These are phyloP conservation scores for Zygosaccharomyces siamensis DNA, from an alignment of 805 yeast species.

Conservation along the genomic window DNA sequence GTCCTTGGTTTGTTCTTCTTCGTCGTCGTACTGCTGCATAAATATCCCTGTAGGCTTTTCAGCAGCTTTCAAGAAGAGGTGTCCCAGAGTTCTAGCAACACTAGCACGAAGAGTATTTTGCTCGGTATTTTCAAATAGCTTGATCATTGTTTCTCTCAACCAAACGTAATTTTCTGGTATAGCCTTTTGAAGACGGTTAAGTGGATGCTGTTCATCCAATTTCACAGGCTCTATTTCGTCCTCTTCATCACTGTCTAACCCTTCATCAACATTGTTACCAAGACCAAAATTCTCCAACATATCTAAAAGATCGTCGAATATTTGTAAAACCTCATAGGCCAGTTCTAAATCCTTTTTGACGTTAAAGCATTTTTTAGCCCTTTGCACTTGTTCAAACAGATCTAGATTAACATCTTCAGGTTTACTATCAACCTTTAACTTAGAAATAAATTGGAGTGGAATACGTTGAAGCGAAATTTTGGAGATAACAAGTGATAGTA, in stretches of 20 bases:
- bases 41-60: slow-evolving; percentile 54
- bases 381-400: slow-evolving; percentile 41
- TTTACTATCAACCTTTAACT: slow-evolving; percentile 40
- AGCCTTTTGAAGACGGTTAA: slow-evolving; percentile 37
- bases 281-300: slow-evolving; percentile 63
- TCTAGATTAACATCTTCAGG: slow-evolving; percentile 31
- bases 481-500: slow-evolving; percentile 49
- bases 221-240: slow-evolving; percentile 35
- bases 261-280: slow-evolving; percentile 48
- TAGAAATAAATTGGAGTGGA: slow-evolving; percentile 53
- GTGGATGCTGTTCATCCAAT: slow-evolving; percentile 51
- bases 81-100: slow-evolving; percentile 53
- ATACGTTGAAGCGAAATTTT: slow-evolving; percentile 54
- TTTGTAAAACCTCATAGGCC: slow-evolving; percentile 48
- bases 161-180: slow-evolving; percentile 48
- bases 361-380: slow-evolving; percentile 45
- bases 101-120: slow-evolving; percentile 34
- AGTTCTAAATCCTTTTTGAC: slow-evolving; percentile 36
- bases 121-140: slow-evolving; percentile 18
- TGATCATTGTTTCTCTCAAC: slow-evolving; percentile 35
- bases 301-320: slow-evolving; percentile 64
- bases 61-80: slow-evolving; percentile 58
- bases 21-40: slow-evolving; percentile 55
- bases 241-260: slow-evolving; percentile 55
- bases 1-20: slow-evolving; percentile 24